Evolutionary conservation across 2,329 filamentous ascomycete genomes (phyloP).

Genomic region (Paraphaeosphaeria minitans): DNA sequence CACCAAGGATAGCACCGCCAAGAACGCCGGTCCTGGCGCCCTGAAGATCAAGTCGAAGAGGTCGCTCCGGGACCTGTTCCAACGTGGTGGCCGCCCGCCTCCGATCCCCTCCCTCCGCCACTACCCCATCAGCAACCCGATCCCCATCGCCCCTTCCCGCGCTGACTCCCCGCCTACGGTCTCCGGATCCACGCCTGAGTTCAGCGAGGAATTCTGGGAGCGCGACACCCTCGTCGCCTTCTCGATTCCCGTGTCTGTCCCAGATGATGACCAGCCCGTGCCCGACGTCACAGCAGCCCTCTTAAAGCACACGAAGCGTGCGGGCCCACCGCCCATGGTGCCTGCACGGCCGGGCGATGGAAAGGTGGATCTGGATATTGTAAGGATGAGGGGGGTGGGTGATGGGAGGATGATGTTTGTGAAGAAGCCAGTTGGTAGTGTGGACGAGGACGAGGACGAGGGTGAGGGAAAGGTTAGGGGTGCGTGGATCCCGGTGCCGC

Average conservation of each 20-base stretch:
- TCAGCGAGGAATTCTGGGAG: too few species aligned
- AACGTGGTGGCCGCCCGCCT: neutral
- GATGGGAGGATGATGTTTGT: neutral
- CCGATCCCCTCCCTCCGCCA: neutral
- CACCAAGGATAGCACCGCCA: too few species aligned
- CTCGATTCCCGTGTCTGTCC: too few species aligned
- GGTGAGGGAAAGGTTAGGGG: too few species aligned
- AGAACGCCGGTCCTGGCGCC: neutral
- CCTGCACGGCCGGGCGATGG: slow-evolving; percentile 22
- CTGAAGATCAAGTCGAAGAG: neutral
- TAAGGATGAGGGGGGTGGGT: neutral
- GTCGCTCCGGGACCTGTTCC: neutral
- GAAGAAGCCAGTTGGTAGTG: too few species aligned
- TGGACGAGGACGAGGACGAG: too few species aligned
- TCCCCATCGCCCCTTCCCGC: slow-evolving; percentile 1
- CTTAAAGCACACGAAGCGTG: slow-evolving; percentile 19
- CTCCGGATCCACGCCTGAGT: too few species aligned
- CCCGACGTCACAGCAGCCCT: slow-evolving; percentile 11
- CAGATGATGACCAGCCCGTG: slow-evolving; percentile 6
- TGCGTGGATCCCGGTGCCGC: neutral
- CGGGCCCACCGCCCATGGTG: slow-evolving; percentile 10
- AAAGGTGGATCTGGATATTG: neutral
- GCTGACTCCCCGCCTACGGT: too few species aligned
- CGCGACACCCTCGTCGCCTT: too few species aligned
- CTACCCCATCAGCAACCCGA: slow-evolving; percentile 21